Evolutionary conservation across 371 early-diverging fungal genomes (phyloP), one percentile per base, ranked within the genome.

Genomic region (Syncephalis plumigaleata): DNA sequence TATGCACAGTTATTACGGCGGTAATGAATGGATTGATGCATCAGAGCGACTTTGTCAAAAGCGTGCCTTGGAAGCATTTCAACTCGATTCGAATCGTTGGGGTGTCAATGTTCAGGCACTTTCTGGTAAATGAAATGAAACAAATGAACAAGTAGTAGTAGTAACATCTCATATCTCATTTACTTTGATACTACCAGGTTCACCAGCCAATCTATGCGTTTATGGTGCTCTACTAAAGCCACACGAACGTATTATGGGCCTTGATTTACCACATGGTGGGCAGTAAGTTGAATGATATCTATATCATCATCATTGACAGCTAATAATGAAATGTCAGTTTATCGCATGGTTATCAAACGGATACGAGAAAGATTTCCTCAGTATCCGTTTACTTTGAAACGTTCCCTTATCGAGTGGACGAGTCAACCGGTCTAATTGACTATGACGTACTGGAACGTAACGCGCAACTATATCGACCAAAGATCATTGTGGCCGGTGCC

Each of bases 261-360:
- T 98, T 51, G 95, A 97, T 66, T 74, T 98, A 47, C 94, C 97
- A 23, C 90, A 95, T 57, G 99, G 99, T 60, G 99, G 99, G 54
- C 99, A 99, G 83, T 86, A 76, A 63, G 79, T 76, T 18, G 16
- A n/a, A 9, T 15, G 31, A 22, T 38, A 1, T 42, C 39, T n/a
- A 15, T 25, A 39, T 38, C 15, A 7, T 7, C 11, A 31, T 31
- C 31, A 46, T 25, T 36, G 11, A 31, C 21, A 39, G 13, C 17
- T 7, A 9, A 40, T 11, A n/a, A 27, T 23, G 11, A 21, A 40
- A n/a, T n/a, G n/a, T n/a, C 45, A 86, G 85, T 60, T 75, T 99
- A 64, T 94, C 98, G 27, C 99, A 99, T 66, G 99, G 99, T 15
- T 98, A 91, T 70, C 96, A 98, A 74, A 91, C 93, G 31, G 81